phyloP scores from a whole-genome alignment of 2,329 filamentous ascomycete genomes.

The Colletotrichum liaoningense region DNA sequence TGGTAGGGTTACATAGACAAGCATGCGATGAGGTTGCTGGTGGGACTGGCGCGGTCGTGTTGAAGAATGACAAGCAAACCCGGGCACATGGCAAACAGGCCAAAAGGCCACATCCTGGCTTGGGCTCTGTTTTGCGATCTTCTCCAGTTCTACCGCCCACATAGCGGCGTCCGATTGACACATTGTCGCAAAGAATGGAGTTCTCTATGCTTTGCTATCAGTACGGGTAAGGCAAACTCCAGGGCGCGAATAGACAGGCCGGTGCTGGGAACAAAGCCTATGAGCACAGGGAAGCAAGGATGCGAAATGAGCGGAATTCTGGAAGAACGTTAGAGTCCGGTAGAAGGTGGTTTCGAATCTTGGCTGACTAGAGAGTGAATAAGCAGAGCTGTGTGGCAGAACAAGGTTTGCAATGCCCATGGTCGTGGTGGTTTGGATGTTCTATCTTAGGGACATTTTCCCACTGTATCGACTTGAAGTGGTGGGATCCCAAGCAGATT shows the following conservation, averaged over 20 bases:
- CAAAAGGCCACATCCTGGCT: background rate
- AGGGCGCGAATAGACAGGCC: background rate
- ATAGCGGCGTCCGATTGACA: background rate
- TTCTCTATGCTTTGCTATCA: background rate
- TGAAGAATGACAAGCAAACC: slow-evolving; percentile 12
- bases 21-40: background rate
- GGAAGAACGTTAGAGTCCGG: slow-evolving; percentile 17
- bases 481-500: background rate
- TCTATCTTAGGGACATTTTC: slow-evolving; percentile 13
- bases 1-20: background rate
- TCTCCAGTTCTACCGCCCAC: background rate
- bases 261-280: background rate
- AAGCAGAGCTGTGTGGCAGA: slow-evolving; percentile 34
- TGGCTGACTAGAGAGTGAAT: slow-evolving; percentile 32
- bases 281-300: background rate
- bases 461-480: background rate
- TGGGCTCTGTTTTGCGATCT: background rate
- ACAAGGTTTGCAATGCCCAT: slow-evolving; percentile 2
- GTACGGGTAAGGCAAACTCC: background rate
- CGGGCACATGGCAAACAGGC: background rate
- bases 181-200: background rate
- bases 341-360: slow-evolving; percentile 33
- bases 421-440: slow-evolving; percentile 8
- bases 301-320: slow-evolving; percentile 14
- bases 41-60: background rate